Evolutionary conservation across 306 rosid genomes (phyloP).

Genomic region (Elaeagnus macrophylla): DNA sequence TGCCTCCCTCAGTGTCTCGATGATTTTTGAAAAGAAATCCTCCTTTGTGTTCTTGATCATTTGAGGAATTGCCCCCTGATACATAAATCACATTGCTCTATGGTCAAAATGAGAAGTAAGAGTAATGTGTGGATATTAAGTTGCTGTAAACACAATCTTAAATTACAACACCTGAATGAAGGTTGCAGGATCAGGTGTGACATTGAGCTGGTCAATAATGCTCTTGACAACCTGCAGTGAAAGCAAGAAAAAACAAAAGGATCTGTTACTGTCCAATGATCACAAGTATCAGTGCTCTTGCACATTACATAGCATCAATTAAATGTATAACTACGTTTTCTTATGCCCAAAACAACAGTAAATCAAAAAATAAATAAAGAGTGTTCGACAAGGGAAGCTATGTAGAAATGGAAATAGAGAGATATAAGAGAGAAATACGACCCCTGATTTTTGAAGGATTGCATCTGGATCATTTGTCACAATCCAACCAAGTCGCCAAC

Average conservation of each 20-base stretch:
- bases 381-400: background rate
- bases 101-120: background rate
- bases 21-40: constrained; percentile 29
- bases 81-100: background rate
- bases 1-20: constrained; percentile 26
- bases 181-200: constrained; percentile 38
- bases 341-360: background rate
- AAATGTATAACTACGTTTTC: too few relatives aligned
- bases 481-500: constrained; percentile 68
- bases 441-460: constrained; percentile 43
- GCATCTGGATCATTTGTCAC: constrained; percentile 42
- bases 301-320: too few relatives aligned
- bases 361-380: background rate
- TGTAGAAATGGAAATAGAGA: background rate
- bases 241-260: constrained; percentile 3
- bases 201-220: constrained; percentile 26
- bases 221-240: constrained; percentile 25
- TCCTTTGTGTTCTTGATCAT: constrained; percentile 30
- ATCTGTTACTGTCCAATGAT: background rate
- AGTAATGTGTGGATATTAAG: background rate
- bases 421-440: background rate
- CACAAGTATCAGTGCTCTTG: too few relatives aligned
- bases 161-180: constrained; percentile 38
- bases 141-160: background rate
- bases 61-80: constrained; percentile 37